Percentiles rank a stretch among this genome's conserved stretches.
Conservation (phyloP, 345 rosid genomes). For the Rhodomyrtus tomentosa region DNA sequence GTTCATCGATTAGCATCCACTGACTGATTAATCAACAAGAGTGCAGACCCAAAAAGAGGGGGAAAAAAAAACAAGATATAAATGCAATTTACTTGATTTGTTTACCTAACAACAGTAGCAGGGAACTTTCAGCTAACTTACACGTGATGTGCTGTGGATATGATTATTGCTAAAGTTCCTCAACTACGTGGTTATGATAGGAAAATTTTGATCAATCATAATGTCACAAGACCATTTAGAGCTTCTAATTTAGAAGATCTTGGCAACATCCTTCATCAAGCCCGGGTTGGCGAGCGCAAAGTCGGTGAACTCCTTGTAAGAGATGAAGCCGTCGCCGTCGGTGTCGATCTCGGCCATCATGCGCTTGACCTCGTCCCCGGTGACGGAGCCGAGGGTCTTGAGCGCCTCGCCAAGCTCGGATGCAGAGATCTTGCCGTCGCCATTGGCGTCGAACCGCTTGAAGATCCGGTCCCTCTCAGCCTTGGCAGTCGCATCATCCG, state of each 20-base stretch:
- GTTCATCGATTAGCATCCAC: neutral
- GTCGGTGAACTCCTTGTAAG: constrained; percentile 48
- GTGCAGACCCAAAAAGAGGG: neutral
- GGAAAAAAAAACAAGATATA: neutral
- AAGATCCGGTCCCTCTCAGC: constrained; percentile 56
- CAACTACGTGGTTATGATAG: neutral
- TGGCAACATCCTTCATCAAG: constrained; percentile 79
- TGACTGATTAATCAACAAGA: neutral
- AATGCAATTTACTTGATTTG: neutral
- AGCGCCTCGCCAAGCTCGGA: constrained; percentile 68
- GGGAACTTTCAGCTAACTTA: neutral
- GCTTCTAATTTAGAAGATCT: constrained; percentile 33
- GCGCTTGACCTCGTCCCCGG: constrained; percentile 41
- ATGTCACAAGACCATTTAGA: neutral
- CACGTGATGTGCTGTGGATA: neutral
- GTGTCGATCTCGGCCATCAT: constrained; percentile 96
- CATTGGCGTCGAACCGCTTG: constrained; percentile 71
- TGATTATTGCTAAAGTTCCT: neutral
- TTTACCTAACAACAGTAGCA: neutral
- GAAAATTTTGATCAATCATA: neutral
- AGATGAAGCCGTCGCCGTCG: constrained; percentile 80
- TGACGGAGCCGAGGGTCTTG: constrained; percentile 56
- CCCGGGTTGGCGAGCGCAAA: constrained; percentile 76
- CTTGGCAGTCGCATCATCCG: constrained; percentile 31
- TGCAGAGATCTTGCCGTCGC: constrained; percentile 75